Evolutionary conservation across 2,329 filamentous ascomycete genomes (phyloP), one percentile per base, ranked within the genome.

Genomic region (Pseudogymnoascus sp.): DNA sequence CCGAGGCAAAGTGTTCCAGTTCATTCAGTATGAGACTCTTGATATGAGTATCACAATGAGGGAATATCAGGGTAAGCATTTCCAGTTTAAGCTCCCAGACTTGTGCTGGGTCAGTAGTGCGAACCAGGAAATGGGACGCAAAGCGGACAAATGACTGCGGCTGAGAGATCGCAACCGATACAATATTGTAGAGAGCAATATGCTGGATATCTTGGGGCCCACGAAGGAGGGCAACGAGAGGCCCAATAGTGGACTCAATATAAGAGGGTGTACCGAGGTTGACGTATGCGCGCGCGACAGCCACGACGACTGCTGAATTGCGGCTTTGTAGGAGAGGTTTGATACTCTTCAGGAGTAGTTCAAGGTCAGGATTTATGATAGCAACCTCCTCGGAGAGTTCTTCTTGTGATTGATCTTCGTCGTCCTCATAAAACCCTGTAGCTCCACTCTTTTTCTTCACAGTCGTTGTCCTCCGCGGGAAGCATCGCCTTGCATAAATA

Each of bases 31-130:
- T 90, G 6, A 99, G 80, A 61, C 89, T 89, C 73, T 96, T 95
- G 62, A 89, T 78, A 62, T 90, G 86, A 8, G 83, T 73, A 5
- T 87, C 85, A 65, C 87, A 87, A 70, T 96, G 83, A 0, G 93
- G 91, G 68, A 97, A 99, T 66, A 97, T 86, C 63, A 99, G 80
- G 0, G 94, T 93, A 61, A 97, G 78, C 3, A 96, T 78, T 73
- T 99, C 95, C 25, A 99, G 80, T 74, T 99, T 99, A 38, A 97
- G 80, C 64, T 88, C 87, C 90, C 91, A 96, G 18, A 96, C 88
- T 18, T 90, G 83, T 12, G 88, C 83, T 1, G 88, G 79, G 71
- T 99, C 94, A 0, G 85, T 88, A 47, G 88, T 83, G 62, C 87
- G 86, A 59, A 99, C 83, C 9, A 99, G 81, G 71, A 99, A 99